A percentile compares a stretch with the other conserved stretches of the same genome.
These are phyloP conservation scores for Pleurotus pulmonarius DNA, from an alignment of 768 basidiomycete species.

Conservation along the genomic window DNA sequence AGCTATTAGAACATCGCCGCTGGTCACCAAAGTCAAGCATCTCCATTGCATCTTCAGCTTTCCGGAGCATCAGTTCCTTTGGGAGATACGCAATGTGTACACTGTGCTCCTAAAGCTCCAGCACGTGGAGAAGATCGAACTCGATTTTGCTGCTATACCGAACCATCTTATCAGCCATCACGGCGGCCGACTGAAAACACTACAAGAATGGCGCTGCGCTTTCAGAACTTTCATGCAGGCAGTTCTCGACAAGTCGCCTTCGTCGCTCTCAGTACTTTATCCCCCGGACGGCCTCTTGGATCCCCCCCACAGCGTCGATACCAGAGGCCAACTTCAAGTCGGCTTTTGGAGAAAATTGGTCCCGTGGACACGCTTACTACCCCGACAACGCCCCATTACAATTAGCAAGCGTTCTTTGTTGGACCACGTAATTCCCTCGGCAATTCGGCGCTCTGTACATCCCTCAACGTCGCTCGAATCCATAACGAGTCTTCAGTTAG, in stretches of 20 bases:
- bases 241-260: neutral
- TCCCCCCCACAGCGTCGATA: too few species aligned
- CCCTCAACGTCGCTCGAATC: too few species aligned
- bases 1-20: neutral
- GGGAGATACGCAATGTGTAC: constrained; percentile 3
- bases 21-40: constrained; percentile 1
- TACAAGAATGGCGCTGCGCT: neutral
- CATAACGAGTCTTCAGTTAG: too few species aligned
- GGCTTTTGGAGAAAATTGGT: too few species aligned
- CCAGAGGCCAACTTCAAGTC: too few species aligned
- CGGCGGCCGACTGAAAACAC: neutral
- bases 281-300: too few species aligned
- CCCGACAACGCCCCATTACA: too few species aligned
- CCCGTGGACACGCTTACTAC: too few species aligned
- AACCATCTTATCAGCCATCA: neutral
- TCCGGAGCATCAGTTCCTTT: constrained; percentile 1
- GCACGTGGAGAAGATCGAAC: neutral
- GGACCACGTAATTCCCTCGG: too few species aligned
- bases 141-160: neutral
- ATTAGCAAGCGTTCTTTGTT: too few species aligned
- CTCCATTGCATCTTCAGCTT: constrained; percentile 1
- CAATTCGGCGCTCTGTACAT: too few species aligned
- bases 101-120: neutral
- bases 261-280: too few species aligned
- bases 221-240: neutral